Base-by-base conservation (phyloP, 768 basidiomycete species). In the Heimioporus sp. region DNA sequence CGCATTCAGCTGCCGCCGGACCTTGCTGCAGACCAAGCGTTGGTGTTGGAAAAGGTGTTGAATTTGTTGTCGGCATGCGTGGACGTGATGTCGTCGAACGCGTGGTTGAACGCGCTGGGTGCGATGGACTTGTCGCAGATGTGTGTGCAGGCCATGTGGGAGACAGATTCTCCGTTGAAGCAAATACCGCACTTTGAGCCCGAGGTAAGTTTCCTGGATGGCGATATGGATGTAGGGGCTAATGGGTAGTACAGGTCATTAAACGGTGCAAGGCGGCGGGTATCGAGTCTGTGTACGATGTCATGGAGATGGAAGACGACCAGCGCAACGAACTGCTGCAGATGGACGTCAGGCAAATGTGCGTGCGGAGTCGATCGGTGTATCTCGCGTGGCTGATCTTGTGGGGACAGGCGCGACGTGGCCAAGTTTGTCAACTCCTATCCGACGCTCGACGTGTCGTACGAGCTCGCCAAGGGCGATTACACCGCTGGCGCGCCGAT, bases 111-210 rank as follows among this genome's bases (percentile, higher is more conserved):
- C 63, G 97, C 96, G 0, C 72, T 98, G 20, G 90, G 93, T 31
- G 95, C 95, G 0, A 98, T 98, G 97, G 96, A 99, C 70, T 72
- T 98, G 43, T 91, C 91, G 10, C 97, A 98, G 70, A 98, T 98
- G 96, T 95, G 92, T 69, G 92, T 98, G 5, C 97, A 98, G 68
- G 93, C 90, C 0, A 85, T 96, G 71, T 98, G 97, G 97, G 96
- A 99, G 65, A 87, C 85, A 10, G 97, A 99, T 69, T 93, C 91
- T 35, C 94, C 95, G 0, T 71, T 98, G 59, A 93, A 90, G 65
- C 96, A 99, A 68, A 87, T 99, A 39, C 97, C 97, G 10, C 94
- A 97, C 71, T 99, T 98, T 70, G 92, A 96, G 59, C 72, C 84
- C 7, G 92, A 96, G 48, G 91, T 95, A 61, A 0, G 61, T 57